Evolutionary conservation across 768 basidiomycete genomes (phyloP), one percentile per base, ranked within the genome.

Genomic region (Rhodotorula kratochvilovae): DNA sequence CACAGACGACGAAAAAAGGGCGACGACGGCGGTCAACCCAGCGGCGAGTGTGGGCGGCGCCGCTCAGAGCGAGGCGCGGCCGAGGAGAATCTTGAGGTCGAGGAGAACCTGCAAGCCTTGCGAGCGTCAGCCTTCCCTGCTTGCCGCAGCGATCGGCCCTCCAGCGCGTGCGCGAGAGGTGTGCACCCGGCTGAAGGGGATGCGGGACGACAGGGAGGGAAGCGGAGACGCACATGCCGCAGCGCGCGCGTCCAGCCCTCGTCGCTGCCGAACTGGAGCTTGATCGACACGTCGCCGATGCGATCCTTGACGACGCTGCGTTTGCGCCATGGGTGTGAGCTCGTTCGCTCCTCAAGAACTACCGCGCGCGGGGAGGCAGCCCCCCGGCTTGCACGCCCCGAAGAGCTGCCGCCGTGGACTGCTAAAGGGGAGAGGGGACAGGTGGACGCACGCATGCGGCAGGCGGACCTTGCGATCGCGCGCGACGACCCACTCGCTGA

Each of bases 161-260:
- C 16, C 1, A 7, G n/a, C 31, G 53, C 29, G 31, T 19, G 15
- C 53, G 29, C 31, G 51, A n/a, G n/a, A n/a, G n/a, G n/a, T n/a
- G n/a, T n/a, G n/a, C n/a, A n/a, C n/a, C n/a, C n/a, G n/a, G n/a
- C n/a, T n/a, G 10, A 25, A 21, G 19, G 8, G 45, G 8, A 8
- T 3, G 15, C 12, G 12, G 12, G 16, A 35, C 8, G 48, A 43
- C 50, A 27, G 33, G 25, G 35, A 36, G 29, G 63, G 61, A 48
- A 58, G 42, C 36, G 6, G 23, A 2, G 36, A 73, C 73, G 42
- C 45, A 98, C 91, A 77, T 96, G 93, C 43, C 92, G 85, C 77
- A 98, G 82, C 8, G 93, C 91, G 69, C 91, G 87, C 33, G 95
- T 97, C 95, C 95, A 99, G 0, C 87, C 84, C 78, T 99, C 95